Base-by-base conservation (phyloP, 495 filamentous ascomycete species). In the Annulohypoxylon nitens region DNA sequence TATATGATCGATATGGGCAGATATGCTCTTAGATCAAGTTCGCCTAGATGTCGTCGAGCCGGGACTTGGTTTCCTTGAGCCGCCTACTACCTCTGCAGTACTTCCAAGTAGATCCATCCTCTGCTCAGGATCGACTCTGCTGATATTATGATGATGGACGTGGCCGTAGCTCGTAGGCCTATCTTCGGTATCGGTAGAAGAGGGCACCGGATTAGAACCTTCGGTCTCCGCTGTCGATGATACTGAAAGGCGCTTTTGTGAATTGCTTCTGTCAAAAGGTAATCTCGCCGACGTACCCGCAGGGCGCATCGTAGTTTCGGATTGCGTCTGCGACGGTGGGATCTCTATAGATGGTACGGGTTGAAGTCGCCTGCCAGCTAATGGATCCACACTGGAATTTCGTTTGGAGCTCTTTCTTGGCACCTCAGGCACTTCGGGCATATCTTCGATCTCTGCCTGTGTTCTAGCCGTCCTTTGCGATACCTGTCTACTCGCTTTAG, bases 141-240 rank as follows among this genome's bases (percentile, higher is more conserved):
- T 88, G 36, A 88, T 85, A 68, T 85, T 89, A 64, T 92, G 90
- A 33, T 93, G 90, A 39, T 91, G 83, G n/a, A 95, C 93, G 72
- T 89, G 90, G 0, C 93, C 92, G 74, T 90, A 85, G 74, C 86
- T 92, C 2, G 90, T 87, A 2, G 90, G 88, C 34, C 88, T 86
- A 43, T 92, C 91, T 9, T 83, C 75, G n/a, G 51, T 50, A 16
- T 41, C 58, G 10, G 68, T 72, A 30, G 64, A 63, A 7, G 76
- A 70, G 64, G 81, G 60, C 4, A 83, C 47, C 60, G 76, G 77
- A 70, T 68, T 78, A 62, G 82, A 81, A 7, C 83, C 84, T 16
- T 83, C 84, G 5, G 78, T 89, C 0, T 84, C 89, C 11, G 73
- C 78, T 4, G 78, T 76, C 0, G 85, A 86, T 1, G 83, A 82